Evolutionary conservation across 2,329 filamentous ascomycete genomes (phyloP), one percentile per base, ranked within the genome.

Genomic region (Alternaria sp.): DNA sequence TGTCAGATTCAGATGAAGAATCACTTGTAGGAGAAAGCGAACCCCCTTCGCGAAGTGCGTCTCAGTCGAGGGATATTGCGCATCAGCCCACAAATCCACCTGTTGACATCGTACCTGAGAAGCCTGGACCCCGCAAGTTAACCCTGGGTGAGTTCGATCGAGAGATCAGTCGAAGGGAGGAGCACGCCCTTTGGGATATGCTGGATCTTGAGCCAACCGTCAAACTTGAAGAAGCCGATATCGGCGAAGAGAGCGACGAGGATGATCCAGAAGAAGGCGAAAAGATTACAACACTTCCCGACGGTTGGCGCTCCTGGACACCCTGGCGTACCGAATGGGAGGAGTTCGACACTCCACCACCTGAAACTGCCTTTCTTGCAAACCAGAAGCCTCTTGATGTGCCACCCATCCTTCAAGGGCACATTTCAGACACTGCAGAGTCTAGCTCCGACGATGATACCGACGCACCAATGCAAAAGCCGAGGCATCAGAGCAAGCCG

Each of bases 281-380:
- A 80, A 77, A 71, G 68, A 68, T 57, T 69, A 67, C 57, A 68
- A 80, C 66, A 49, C 80, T 83, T 11, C 58, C 80, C 10, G 69
- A 77, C n/a, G 76, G 83, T 54, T 88, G 86, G 86, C 81, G 84
- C 54, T 78, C 79, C 25, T 78, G 75, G 54, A 77, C 80, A 1
- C 70, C 84, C 2, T 86, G 84, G 55, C 81, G 78, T 49, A 79
- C 81, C 17, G 80, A 83, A 30, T 88, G 86, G 86, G 86, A 88
- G 68, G 70, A 70, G n/a, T 62, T 67, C 43, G 52, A 54, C 1
- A 65, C 46, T 5, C 69, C 71, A 17, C 23, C 21, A 8, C 54
- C 64, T 4, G 67, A 32, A 4, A 21, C 19, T 52, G 30, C 49
- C 30, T 74, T 79, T 46, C 11, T 63, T 12, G 64, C 63, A 8